phyloP scores from a whole-genome alignment of 129 eudicot species.

The Flaveria bidentis region DNA sequence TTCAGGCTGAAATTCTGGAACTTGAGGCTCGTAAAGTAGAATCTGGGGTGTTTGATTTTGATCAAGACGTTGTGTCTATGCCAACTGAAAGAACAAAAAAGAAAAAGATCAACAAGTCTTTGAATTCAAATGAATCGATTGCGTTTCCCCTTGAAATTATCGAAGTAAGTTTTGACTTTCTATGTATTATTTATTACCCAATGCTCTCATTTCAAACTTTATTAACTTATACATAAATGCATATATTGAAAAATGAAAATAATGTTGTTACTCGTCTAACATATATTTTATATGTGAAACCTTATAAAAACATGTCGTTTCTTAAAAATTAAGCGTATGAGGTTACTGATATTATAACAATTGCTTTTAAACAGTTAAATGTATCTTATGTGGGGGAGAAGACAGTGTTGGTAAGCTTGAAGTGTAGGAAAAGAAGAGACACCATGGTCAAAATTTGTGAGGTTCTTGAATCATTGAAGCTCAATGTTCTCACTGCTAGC shows the following conservation, averaged over 20 bases:
- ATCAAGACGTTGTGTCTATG: conserved; percentile 35
- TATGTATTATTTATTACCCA: too few species aligned
- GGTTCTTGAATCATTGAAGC: conserved; percentile 76
- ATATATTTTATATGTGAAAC: too few species aligned
- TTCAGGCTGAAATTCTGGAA: conserved; percentile 56
- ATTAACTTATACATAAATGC: neutral
- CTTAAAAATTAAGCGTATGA: too few species aligned
- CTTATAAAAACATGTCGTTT: too few species aligned
- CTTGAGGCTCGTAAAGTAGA: conserved; percentile 46
- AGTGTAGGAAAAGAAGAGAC: conserved; percentile 63
- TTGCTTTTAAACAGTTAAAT: conserved; percentile 45
- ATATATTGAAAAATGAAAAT: too few species aligned
- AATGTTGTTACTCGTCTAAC: too few species aligned
- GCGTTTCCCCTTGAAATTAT: conserved; percentile 59
- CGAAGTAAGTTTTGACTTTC: conserved; percentile 46
- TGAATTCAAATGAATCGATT: conserved; percentile 35
- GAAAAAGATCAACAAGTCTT: conserved; percentile 34
- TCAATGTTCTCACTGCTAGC: conserved; percentile 61
- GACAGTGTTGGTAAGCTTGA: conserved; percentile 65
- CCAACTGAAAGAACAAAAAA: conserved; percentile 45
- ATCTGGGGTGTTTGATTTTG: conserved; percentile 28
- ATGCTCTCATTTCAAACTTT: too few species aligned
- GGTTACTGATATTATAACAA: too few species aligned
- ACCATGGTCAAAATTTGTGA: conserved; percentile 76
- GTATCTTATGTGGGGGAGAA: conserved; percentile 67